Base-by-base conservation (phyloP, 371 early-diverging fungal genomes). In the Dentiscutata heterogama region DNA sequence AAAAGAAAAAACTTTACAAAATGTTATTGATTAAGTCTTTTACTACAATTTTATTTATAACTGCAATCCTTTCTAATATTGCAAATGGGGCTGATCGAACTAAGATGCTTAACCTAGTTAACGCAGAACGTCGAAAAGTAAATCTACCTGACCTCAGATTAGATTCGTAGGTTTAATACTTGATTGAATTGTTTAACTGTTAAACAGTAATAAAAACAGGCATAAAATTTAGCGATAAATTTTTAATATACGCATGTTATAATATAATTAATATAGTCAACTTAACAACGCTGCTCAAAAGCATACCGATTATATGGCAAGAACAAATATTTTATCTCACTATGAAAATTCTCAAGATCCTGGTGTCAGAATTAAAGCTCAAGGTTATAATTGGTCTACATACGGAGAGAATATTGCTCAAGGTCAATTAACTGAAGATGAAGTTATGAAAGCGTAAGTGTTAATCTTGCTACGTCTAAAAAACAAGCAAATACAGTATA, bases 351-450 rank as follows among this genome's bases (percentile, higher is more conserved):
- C 63, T 2, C 89, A 89, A 20, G 51, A 82, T 3, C 39, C 89
- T 2, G 86, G 87, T 20, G 29, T 58, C 18, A 88, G 89, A 8
- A 76, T 87, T 29, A 61, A 82, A 50, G 71, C 22, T 1, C 46
- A 20, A 2, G 84, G 84, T 27, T 78, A 85, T n/a, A n/a, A 61
- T 35, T 89, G 87, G 86, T 64, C 42, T 10, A 76, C 51, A 42
- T 81, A 68, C 3, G 84, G 84, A 13, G 89, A 88, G 73, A 88
- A 88, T 72, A 84, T 89, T n/a, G 89, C 87, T 18, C 80, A 78
- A 75, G 46, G 64, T 39, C 14, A 27, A 5, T 18, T 18, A 22
- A 78, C 81, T 2, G 76, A 83, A 13, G 80, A 67, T 14, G 35
- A 64, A 22, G 89, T 86, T 4, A 83, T 88, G 82, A 29, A 86